phyloP scores from a whole-genome alignment of 2,329 filamentous ascomycete genomes.

The Juglanconis sp. region DNA sequence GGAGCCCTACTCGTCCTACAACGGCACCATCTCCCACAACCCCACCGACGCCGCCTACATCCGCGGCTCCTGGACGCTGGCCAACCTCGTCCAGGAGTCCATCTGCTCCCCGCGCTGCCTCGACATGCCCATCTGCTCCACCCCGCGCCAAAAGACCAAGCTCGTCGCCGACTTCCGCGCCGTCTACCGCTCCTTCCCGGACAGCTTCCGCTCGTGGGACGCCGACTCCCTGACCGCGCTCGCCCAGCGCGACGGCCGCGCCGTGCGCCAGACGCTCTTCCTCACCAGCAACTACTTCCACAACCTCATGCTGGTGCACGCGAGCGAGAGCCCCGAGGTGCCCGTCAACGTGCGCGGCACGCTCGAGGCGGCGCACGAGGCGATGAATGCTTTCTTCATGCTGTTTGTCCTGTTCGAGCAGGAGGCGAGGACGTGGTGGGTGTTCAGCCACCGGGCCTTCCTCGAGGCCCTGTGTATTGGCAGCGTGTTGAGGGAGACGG shows the following conservation, averaged over 20 bases:
- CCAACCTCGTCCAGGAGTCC: conserved; percentile 73
- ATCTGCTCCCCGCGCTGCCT: conserved; percentile 74
- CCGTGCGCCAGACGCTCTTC: conserved; percentile 72
- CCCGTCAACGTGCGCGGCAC: conserved; percentile 66
- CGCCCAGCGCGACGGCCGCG: conserved; percentile 58
- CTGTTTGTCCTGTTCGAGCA: conserved; percentile 65
- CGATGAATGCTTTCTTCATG: conserved; percentile 71
- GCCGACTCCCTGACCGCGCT: conserved; percentile 55
- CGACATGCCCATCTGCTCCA: conserved; percentile 67
- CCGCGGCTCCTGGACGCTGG: conserved; percentile 73
- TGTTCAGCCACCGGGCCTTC: conserved; percentile 78
- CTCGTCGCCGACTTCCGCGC: conserved; percentile 67
- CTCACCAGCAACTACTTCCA: conserved; percentile 81
- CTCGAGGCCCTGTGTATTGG: conserved; percentile 71
- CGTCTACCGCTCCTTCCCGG: conserved; percentile 70
- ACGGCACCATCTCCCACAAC: conserved; percentile 54
- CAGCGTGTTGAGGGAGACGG: conserved; percentile 52
- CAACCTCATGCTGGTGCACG: conserved; percentile 76
- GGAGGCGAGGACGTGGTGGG: conserved; percentile 80
- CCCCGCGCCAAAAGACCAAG: conserved; percentile 65
- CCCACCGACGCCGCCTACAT: conserved; percentile 69
- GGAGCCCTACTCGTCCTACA: conserved; percentile 37
- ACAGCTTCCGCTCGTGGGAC: conserved; percentile 67
- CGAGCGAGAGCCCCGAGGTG: conserved; percentile 63
- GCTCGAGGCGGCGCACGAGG: conserved; percentile 72